Evolutionary conservation across 2,329 filamentous ascomycete genomes (phyloP).

Genomic region (Trichoderma lentiforme): DNA sequence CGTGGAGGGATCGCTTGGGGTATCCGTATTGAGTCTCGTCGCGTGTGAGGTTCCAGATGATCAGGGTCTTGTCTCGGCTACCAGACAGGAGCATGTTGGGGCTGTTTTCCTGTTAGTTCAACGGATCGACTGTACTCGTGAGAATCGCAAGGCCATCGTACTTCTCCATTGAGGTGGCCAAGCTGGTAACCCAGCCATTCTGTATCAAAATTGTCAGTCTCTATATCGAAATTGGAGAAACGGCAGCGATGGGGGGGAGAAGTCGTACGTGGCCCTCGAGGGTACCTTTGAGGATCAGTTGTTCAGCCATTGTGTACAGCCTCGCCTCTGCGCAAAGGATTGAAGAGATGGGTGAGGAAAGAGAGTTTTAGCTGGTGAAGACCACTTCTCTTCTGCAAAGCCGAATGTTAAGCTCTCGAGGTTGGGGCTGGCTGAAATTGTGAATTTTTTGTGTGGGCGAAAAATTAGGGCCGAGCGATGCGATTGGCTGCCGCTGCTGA

Average conservation of each 20-base stretch:
- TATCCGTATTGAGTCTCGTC: conserved; percentile 98
- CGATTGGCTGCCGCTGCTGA: neutral
- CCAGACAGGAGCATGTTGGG: conserved; percentile 99
- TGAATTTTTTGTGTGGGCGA: conserved; percentile 50
- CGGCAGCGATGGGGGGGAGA: conserved; percentile 21
- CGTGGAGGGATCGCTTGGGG: conserved; percentile 97
- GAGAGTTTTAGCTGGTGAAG: conserved; percentile 35
- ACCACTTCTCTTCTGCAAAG: conserved; percentile 29
- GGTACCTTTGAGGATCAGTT: conserved; percentile 93
- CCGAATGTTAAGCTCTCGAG: conserved; percentile 19
- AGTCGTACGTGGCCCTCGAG: conserved; percentile 88
- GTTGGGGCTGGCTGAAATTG: conserved; percentile 34
- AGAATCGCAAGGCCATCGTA: conserved; percentile 45
- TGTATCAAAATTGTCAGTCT: conserved; percentile 34
- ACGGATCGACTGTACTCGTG: neutral
- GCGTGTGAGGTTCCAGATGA: conserved; percentile 99
- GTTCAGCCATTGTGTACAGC: conserved; percentile 73
- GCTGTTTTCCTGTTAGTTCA: conserved; percentile 45
- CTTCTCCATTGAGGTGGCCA: conserved; percentile 99
- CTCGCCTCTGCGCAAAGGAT: conserved; percentile 40
- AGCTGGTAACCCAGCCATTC: conserved; percentile 98
- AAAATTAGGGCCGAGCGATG: conserved; percentile 44
- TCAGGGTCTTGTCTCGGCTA: conserved; percentile 96
- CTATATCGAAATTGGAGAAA: conserved; percentile 18
- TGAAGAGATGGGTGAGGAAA: conserved; percentile 28